A percentile compares a stretch with the other conserved stretches of the same genome.
Conservation (phyloP, 1,284 basidiomycete species). For the Neolentinus lepideus region DNA sequence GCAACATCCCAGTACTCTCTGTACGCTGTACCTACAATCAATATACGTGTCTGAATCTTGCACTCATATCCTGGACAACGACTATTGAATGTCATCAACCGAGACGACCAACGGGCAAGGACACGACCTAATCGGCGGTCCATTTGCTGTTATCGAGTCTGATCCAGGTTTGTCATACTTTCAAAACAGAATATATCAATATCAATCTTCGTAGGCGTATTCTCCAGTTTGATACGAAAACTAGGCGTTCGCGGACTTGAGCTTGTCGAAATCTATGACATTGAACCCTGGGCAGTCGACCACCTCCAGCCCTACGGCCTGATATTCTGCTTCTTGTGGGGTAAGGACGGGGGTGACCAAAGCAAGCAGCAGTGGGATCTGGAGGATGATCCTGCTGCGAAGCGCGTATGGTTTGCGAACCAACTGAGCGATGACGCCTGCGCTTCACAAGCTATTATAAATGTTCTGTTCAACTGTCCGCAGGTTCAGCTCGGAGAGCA, state of each 20-base stretch:
- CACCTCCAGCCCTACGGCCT: conserved; percentile 44
- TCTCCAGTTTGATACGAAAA: conserved; percentile 45
- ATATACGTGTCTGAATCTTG: too few relatives aligned
- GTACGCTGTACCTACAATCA: too few relatives aligned
- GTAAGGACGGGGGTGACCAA: conserved; percentile 23
- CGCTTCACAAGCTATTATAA: conserved; percentile 52
- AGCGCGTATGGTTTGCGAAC: conserved; percentile 57
- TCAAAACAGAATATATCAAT: not conserved
- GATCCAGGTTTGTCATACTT: conserved; percentile 38
- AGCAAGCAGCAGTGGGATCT: conserved; percentile 31
- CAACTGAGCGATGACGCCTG: conserved; percentile 61
- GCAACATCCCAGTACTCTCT: too few relatives aligned
- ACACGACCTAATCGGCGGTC: conserved; percentile 44
- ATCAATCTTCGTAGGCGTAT: conserved; percentile 36
- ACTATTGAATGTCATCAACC: not conserved
- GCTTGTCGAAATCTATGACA: conserved; percentile 51
- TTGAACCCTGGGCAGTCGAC: conserved; percentile 54
- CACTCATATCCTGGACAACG: too few relatives aligned
- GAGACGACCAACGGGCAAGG: not conserved
- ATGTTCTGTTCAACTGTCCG: conserved; percentile 50
- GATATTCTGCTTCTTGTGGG: conserved; percentile 55
- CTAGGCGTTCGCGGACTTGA: conserved; percentile 45
- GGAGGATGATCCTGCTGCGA: conserved; percentile 45
- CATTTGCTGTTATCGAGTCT: conserved; percentile 56
- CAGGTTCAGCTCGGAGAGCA: conserved; percentile 38